Percentiles rank a stretch among this genome's conserved stretches.
These are phyloP conservation scores for Apophysomyces ossiformis DNA, from an alignment of 371 early-diverging fungal species.

Conservation along the genomic window DNA sequence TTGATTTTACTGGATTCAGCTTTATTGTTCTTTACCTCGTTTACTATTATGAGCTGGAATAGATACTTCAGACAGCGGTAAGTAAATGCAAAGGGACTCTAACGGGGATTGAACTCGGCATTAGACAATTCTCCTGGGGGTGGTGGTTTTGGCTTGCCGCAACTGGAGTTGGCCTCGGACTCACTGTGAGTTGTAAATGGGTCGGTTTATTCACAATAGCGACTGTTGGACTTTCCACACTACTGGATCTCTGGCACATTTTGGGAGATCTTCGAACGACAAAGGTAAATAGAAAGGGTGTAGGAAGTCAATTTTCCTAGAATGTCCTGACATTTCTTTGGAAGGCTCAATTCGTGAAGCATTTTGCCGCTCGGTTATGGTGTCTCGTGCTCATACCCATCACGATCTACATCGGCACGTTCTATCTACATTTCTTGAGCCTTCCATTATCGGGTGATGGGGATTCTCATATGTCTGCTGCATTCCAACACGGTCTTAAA, in stretches of 20 bases:
- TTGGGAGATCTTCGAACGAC: slow-evolving; percentile 71
- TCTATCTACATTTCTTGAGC: slow-evolving; percentile 87
- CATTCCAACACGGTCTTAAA: slow-evolving; percentile 85
- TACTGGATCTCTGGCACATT: slow-evolving; percentile 87
- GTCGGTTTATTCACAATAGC: slow-evolving; percentile 92
- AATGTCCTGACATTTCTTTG: background rate
- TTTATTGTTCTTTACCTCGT: slow-evolving; percentile 82
- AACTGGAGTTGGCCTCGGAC: slow-evolving; percentile 77
- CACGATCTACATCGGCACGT: slow-evolving; percentile 80
- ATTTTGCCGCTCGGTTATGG: slow-evolving; percentile 70
- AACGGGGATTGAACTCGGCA: background rate
- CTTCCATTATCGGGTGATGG: slow-evolving; percentile 84
- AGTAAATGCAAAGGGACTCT: slow-evolving; percentile 21
- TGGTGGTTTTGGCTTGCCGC: slow-evolving; percentile 79
- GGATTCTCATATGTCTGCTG: slow-evolving; percentile 87
- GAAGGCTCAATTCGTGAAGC: slow-evolving; percentile 62
- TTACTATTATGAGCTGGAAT: slow-evolving; percentile 77
- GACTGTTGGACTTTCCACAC: slow-evolving; percentile 81
- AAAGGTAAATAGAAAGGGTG: slow-evolving; percentile 35
- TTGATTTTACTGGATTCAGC: slow-evolving; percentile 91
- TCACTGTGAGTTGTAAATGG: slow-evolving; percentile 81
- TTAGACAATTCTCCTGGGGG: slow-evolving; percentile 59
- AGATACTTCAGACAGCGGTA: slow-evolving; percentile 70
- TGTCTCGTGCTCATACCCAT: slow-evolving; percentile 86
- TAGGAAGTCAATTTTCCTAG: background rate